phyloP scores from a whole-genome alignment of 2,329 filamentous ascomycete species.

The Hypoxylon sp. region DNA sequence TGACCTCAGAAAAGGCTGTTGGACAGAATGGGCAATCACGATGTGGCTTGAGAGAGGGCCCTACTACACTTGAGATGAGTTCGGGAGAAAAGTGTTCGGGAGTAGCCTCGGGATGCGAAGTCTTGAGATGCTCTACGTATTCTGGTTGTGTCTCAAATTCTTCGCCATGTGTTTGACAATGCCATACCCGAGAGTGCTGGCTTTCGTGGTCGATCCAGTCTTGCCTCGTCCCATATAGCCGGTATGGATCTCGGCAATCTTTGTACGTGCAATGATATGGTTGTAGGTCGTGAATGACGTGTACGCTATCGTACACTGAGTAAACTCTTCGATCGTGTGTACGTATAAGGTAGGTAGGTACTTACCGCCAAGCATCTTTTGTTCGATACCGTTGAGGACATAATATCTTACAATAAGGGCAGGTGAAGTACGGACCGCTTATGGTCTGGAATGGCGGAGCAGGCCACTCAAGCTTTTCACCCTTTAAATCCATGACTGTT shows the following conservation, averaged over 20 bases:
- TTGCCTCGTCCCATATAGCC: slow-evolving; percentile 32
- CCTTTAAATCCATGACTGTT: slow-evolving; percentile 2
- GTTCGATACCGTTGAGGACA: slow-evolving; percentile 34
- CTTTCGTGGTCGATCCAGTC: slow-evolving; percentile 44
- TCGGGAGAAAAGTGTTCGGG: neutral
- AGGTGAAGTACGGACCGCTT: slow-evolving; percentile 22
- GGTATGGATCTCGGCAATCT: slow-evolving; percentile 33
- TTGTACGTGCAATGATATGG: slow-evolving; percentile 43
- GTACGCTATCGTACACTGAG: slow-evolving; percentile 1
- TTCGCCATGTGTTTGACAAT: slow-evolving; percentile 23
- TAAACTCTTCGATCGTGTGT: neutral
- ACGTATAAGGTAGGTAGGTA: neutral
- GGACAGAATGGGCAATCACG: neutral
- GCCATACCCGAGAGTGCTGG: slow-evolving; percentile 36
- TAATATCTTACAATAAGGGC: slow-evolving; percentile 34
- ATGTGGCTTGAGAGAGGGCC: neutral
- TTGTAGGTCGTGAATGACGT: slow-evolving; percentile 40
- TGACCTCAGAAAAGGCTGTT: neutral
- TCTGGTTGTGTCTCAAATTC: slow-evolving; percentile 38
- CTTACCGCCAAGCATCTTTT: slow-evolving; percentile 18
- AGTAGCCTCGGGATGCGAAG: neutral
- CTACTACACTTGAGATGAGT: neutral
- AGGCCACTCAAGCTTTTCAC: slow-evolving; percentile 22
- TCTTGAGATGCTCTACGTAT: slow-evolving; percentile 18
- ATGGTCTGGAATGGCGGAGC: neutral